Evolutionary conservation across 116 monocot species (phyloP), one percentile per base, ranked within the genome.

Genomic region (Zostera marina): DNA sequence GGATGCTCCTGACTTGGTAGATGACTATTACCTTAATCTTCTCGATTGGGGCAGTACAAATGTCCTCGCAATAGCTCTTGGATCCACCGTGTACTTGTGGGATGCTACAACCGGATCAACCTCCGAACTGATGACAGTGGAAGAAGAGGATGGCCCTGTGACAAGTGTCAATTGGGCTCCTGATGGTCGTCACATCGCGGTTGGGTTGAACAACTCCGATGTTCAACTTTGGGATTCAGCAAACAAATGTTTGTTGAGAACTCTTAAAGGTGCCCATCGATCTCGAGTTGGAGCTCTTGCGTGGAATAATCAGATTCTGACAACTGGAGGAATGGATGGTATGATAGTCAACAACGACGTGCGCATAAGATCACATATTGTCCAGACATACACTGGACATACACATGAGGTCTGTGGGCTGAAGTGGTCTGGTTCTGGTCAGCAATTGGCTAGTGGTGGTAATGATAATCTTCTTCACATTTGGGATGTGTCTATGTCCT

Each of bases 141-240:
- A 79, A 5, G 82, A 79, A 0, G 82, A 79, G 11, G 1, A 10
- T 15, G 87, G 87, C 10, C 82, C 82, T 0, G 74, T 87, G 14
- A 87, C 82, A 19, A 87, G 87, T 16, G 76, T 84, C 26, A 68
- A 45, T 41, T 86, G 87, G 87, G 87, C 88, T 38, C 83, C 88
- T 19, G 83, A 88, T 70, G 88, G 83, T 1, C 68, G 70, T 10
- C 75, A 83, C 53, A 41, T 88, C 32, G 83, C 83, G 1, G 44
- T 88, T 21, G 88, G 88, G 3, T 55, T 88, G 23, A 72, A 83
- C 60, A 77, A 62, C 47, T 83, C 88, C 4, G 62, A 83, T 32
- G 59, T 88, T 3, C 88, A 83, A 52, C 40, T 88, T 43, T 88
- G 88, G 88, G 88, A 88, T 42, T 72, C 77, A 3, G 62, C 19